Evolutionary conservation across 208 protist species (phyloP), one percentile per base, ranked within the genome.

Genomic region (Endotrypanum monterogeii): DNA sequence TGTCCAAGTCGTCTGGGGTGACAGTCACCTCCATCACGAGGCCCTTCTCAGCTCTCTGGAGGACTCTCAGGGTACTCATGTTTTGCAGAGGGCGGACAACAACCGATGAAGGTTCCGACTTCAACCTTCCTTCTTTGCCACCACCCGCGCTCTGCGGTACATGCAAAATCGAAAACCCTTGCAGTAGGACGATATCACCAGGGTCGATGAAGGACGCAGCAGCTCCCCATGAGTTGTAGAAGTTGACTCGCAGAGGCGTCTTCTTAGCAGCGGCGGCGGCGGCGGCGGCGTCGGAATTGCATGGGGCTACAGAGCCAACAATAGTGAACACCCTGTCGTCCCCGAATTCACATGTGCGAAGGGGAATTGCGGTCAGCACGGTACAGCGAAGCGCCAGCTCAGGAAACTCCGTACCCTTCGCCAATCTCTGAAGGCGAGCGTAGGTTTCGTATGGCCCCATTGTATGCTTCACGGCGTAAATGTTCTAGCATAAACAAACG

Each of bases 1-100:
- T 67, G 1, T 94, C 89, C 41, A 89, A 79, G 61, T 67, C 78
- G 35, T 83, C 78, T 2, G 85, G 81, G 28, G 44, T 65, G 48
- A 94, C 85, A 41, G 79, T 76, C 30, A 94, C 82, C 62, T 94
- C 89, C 86, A 91, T 90, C 46, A 84, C 79, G 32, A 86, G 80
- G 30, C 80, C 80, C 7, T 82, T 52, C 20, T 80, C 65, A 0
- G 79, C 78, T n/a, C 50, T 75, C 65, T 92, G 91, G 58, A 92
- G 48, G 8, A 84, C 87, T 0, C 79, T 71, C 73, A 95, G 68
- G 20, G 65, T 79, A 20, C 79, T 84, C 20, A 62, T 73, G 8
- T 81, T 54, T n/a, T 46, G 35, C 32, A 90, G 79, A 7, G 87
- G 84, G 25, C 80, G 78, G 52, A 92, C 32, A 65, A 88, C 82